These are phyloP conservation scores for Metarhizium anisopliae DNA, from an alignment of 2,329 filamentous ascomycete genomes.

Conservation along the genomic window DNA sequence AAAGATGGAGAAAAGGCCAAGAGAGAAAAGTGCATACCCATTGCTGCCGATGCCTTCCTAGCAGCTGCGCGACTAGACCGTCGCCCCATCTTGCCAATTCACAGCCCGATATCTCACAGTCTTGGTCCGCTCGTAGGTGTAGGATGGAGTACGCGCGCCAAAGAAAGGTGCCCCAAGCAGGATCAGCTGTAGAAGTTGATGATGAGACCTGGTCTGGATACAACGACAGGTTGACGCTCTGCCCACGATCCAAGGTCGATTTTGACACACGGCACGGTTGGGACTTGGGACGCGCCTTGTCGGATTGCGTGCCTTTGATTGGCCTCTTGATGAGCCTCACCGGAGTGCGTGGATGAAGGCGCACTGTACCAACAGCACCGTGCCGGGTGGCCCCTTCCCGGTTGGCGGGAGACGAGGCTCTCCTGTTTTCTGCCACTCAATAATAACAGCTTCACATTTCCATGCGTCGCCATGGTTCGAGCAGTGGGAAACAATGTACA, in stretches of 20 bases:
- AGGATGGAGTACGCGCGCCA: background rate
- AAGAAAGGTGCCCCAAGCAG: background rate
- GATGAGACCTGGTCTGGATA: conserved; percentile 1
- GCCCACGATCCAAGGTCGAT: background rate
- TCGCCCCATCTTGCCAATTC: conserved; percentile 22
- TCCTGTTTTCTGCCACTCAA: too few relatives aligned
- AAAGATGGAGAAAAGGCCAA: conserved; percentile 1
- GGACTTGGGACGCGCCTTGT: conserved; percentile 16
- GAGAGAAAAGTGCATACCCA: conserved; percentile 30
- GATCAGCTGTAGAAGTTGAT: background rate
- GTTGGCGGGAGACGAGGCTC: too few relatives aligned
- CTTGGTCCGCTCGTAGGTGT: background rate
- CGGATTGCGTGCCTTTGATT: conserved; percentile 15
- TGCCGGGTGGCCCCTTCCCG: too few relatives aligned
- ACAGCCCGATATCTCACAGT: background rate
- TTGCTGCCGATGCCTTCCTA: conserved; percentile 42
- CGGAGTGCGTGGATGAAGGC: conserved; percentile 4
- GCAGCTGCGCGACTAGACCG: conserved; percentile 45
- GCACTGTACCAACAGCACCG: conserved; percentile 6
- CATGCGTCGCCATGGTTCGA: too few relatives aligned
- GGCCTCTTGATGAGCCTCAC: conserved; percentile 8
- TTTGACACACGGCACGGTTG: conserved; percentile 9
- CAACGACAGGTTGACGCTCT: background rate
- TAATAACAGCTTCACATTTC: too few relatives aligned
- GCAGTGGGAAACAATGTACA: too few relatives aligned